Evolutionary conservation across 2,329 filamentous ascomycete genomes (phyloP).

Genomic region (Aspergillus terreus): DNA sequence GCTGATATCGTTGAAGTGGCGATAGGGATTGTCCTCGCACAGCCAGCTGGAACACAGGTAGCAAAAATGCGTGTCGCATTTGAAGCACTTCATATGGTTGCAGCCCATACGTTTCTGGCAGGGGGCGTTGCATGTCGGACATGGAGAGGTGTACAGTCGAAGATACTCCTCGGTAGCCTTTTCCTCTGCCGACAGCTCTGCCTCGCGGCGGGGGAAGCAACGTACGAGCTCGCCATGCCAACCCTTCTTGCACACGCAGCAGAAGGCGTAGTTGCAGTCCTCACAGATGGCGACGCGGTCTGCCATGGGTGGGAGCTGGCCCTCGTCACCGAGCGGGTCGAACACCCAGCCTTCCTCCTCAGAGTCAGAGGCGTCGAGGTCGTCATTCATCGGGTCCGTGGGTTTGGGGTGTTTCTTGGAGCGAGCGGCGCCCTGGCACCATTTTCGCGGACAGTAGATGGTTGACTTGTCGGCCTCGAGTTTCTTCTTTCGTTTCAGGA

Average conservation of each 20-base stretch:
- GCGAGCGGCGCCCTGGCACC: conserved; percentile 86
- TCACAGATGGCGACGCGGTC: conserved; percentile 81
- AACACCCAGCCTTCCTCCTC: conserved; percentile 44
- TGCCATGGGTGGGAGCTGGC: conserved; percentile 45
- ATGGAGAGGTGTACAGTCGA: conserved; percentile 74
- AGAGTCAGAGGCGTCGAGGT: conserved; percentile 47
- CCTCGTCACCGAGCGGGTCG: conserved; percentile 44
- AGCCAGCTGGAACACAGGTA: conserved; percentile 92
- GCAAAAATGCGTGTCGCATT: conserved; percentile 90
- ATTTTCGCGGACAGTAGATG: conserved; percentile 84
- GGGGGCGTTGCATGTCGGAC: conserved; percentile 80
- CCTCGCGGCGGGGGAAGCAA: conserved; percentile 58
- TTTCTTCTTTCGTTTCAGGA: conserved; percentile 86
- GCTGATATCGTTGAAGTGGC: conserved; percentile 73
- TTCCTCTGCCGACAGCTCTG: conserved; percentile 77
- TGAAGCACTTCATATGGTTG: conserved; percentile 94
- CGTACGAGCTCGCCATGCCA: conserved; percentile 93
- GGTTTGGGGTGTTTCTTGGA: conserved; percentile 72
- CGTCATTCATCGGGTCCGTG: conserved; percentile 59
- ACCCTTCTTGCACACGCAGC: conserved; percentile 66
- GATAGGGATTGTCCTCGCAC: conserved; percentile 73
- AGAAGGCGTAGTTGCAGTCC: conserved; percentile 88
- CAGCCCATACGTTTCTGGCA: conserved; percentile 90
- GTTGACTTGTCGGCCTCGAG: conserved; percentile 89
- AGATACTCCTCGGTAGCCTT: conserved; percentile 84